Evolutionary conservation across 2,329 filamentous ascomycete genomes (phyloP).

Genomic region (Sarocladium kiliense): DNA sequence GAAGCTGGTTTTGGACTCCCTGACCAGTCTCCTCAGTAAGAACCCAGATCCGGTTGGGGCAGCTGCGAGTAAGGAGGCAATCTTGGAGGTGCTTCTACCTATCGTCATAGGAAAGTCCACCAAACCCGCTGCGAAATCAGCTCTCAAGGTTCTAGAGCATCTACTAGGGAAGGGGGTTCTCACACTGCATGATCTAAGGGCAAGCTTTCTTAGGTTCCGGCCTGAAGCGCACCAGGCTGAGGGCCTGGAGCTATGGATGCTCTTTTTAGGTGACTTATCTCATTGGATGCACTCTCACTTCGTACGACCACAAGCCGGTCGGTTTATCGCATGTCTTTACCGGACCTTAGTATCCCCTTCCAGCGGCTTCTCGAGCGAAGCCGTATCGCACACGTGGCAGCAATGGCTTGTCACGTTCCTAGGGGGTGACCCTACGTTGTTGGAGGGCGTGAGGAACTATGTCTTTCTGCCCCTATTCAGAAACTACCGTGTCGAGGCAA

Average conservation of each 20-base stretch:
- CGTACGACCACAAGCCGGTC: conserved; percentile 55
- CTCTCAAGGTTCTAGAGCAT: conserved; percentile 61
- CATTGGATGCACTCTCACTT: conserved; percentile 53
- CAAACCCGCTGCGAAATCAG: conserved; percentile 63
- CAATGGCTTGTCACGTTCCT: conserved; percentile 50
- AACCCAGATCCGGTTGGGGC: conserved; percentile 40
- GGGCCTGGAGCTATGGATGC: conserved; percentile 40
- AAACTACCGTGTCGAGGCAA: conserved; percentile 45
- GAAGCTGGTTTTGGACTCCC: conserved; percentile 55
- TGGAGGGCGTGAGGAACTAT: conserved; percentile 61
- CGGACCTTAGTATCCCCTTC: conserved; percentile 33
- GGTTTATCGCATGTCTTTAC: conserved; percentile 55
- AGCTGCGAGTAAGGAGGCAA: conserved; percentile 33
- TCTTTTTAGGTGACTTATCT: conserved; percentile 43
- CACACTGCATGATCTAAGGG: conserved; percentile 38
- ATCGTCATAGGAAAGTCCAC: conserved; percentile 57
- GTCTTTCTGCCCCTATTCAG: conserved; percentile 60
- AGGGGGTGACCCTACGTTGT: conserved; percentile 39
- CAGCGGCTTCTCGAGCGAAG: conserved; percentile 17
- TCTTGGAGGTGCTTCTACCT: conserved; percentile 49
- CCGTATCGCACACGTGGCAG: conserved; percentile 44
- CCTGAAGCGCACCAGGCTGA: conserved; percentile 2
- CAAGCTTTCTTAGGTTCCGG: conserved; percentile 29
- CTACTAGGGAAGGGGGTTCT: conserved; percentile 58
- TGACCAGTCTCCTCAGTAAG: conserved; percentile 43